Evolutionary conservation across 345 rosid species (phyloP).

Genomic region (Acer campestre): DNA sequence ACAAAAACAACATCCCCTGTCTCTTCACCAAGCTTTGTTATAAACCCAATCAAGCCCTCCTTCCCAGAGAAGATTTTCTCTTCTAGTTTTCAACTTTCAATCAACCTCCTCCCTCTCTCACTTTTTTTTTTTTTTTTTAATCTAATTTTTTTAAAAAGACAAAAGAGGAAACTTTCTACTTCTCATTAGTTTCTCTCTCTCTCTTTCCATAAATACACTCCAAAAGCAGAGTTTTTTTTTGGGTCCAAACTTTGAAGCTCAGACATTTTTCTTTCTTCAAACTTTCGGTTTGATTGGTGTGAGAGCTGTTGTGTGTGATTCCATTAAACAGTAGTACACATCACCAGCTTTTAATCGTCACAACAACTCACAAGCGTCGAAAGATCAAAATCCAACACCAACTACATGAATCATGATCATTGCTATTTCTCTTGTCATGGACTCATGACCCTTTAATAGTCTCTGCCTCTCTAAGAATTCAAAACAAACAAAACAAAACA

Average conservation of each 20-base stretch:
- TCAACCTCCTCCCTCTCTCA: neutral
- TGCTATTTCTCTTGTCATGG: neutral
- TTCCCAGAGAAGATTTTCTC: slow-evolving; percentile 13
- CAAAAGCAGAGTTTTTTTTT: neutral
- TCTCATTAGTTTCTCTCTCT: neutral
- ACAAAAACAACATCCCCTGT: slow-evolving; percentile 15
- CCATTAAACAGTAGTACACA: slow-evolving; percentile 20
- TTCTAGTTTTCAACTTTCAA: slow-evolving; percentile 9
- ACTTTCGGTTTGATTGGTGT: slow-evolving; percentile 11
- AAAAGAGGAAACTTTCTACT: neutral
- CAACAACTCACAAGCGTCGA: neutral
- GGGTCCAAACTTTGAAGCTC: neutral
- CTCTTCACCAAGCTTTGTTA: slow-evolving; percentile 16
- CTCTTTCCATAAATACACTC: neutral
- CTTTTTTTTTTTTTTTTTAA: neutral
- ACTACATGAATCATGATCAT: neutral
- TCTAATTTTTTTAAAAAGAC: neutral
- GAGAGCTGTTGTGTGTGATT: slow-evolving; percentile 15
- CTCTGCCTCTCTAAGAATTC: neutral
- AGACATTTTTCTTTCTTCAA: neutral
- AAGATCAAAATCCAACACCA: slow-evolving; percentile 9
- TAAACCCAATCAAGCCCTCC: slow-evolving; percentile 18
- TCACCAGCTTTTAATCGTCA: slow-evolving; percentile 4
- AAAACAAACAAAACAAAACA: neutral
- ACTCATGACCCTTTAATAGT: neutral